These are phyloP conservation scores for Mitragyna speciosa DNA, from an alignment of 257 asterid genomes.

Conservation along the genomic window DNA sequence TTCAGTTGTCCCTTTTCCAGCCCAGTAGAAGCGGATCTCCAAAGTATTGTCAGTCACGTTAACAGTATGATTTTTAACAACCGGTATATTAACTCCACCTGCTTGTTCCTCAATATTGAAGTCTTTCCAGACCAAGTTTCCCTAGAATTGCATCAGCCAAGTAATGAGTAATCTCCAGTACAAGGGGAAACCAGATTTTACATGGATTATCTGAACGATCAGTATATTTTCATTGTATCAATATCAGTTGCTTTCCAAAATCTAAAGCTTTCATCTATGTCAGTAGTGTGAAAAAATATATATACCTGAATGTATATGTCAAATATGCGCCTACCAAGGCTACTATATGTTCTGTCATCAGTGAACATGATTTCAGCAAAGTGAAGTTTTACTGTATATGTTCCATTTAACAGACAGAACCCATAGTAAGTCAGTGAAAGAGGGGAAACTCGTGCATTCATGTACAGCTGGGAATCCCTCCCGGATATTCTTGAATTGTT, in stretches of 20 bases:
- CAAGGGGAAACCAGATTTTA: background rate
- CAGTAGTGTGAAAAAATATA: background rate
- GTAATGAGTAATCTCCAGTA: background rate
- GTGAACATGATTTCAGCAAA: slow-evolving; percentile 41
- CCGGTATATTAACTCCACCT: slow-evolving; percentile 63
- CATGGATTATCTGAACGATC: background rate
- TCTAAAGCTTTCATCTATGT: too few species aligned
- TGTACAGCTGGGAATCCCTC: slow-evolving; percentile 14
- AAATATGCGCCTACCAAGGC: slow-evolving; percentile 36
- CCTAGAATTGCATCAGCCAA: slow-evolving; percentile 39
- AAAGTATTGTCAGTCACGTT: slow-evolving; percentile 50
- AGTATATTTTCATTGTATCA: background rate
- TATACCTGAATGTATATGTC: slow-evolving; percentile 41
- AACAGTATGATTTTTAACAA: slow-evolving; percentile 41
- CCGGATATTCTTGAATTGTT: slow-evolving; percentile 15
- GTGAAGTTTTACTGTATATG: slow-evolving; percentile 37
- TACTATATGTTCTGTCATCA: slow-evolving; percentile 21
- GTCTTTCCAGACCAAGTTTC: slow-evolving; percentile 53
- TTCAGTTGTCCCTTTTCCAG: slow-evolving; percentile 35
- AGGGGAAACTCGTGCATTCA: slow-evolving; percentile 38
- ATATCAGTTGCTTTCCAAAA: background rate
- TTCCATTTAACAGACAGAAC: slow-evolving; percentile 37
- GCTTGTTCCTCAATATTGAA: slow-evolving; percentile 77
- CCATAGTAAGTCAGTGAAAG: slow-evolving; percentile 41
- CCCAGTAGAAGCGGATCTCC: slow-evolving; percentile 35